Base-by-base conservation (phyloP, 1,139 yeast species). In the Candida neerlandica region DNA sequence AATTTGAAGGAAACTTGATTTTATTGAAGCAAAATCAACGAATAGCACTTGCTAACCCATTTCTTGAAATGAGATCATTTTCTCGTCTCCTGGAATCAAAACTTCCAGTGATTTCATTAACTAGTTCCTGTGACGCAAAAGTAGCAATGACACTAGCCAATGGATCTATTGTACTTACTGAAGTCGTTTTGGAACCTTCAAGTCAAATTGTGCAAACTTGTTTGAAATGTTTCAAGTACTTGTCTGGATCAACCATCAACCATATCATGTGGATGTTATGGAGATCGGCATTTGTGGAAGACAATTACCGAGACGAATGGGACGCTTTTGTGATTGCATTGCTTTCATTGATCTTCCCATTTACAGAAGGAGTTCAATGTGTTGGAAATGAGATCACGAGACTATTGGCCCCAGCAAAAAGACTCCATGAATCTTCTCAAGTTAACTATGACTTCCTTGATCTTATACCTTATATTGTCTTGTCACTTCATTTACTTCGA, bases 401-500 rank as follows among this genome's bases (percentile, higher is more conserved):
- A 5, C 53, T 77, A 5, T 52, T 80, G 4, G 77, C 81, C 0
- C 58, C 59, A 46, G 81, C 83, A 0, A 58, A 64, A 46, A 19
- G 44, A 5, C 63, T 80, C 5, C 70, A 67, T 34, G 58, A 60
- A 11, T 48, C 63, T 1, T 58, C 65, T 45, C 58, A 65, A 26
- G 56, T 67, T 43, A 66, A 69, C 50, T 78, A 76, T 54, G 66
- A 75, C 1, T 64, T 82, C 40, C 64, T 70, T 10, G 81, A 81
- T 41, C 65, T 81, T 59, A 66, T 84, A 2, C 89, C 90, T 1
- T 83, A 80, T 53, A 75, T 89, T n/a, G 74, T 85, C 0, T 66
- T 88, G 32, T 81, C 91, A 0, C 65, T 92, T 39, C 98, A 92
- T 69, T 62, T 90, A 33, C 68, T 90, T 2, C 70, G 92, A 51